Base-by-base conservation (phyloP, 2,329 filamentous ascomycete genomes). In the Diaporthe destruens region DNA sequence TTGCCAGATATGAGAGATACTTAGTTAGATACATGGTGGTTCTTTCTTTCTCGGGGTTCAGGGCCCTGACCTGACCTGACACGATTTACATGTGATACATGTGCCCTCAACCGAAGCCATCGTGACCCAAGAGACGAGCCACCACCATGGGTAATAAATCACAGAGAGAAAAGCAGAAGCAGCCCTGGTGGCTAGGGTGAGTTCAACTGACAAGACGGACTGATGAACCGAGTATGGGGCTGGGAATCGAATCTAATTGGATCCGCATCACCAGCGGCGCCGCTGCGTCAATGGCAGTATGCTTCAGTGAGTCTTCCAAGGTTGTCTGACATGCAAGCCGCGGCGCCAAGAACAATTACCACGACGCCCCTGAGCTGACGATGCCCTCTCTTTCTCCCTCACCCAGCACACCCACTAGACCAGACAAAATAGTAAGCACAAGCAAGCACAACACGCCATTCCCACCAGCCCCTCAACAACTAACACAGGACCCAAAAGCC, bases 121-220 rank as follows among this genome's bases (percentile, higher is more conserved):
- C 32, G 44, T 65, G 61, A 65, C 6, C 34, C 9, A 12, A 11
- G 2, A n/a, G 25, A 32, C 36, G 47, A 51, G n/a, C 12, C 3
- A 25, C 12, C 3, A 25, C 12, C 53, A 69, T 71, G 72, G 47
- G 59, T n/a, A 71, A 69, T n/a, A 71, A 69, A 53, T 71, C 69
- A 32, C 68, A 59, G 34, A 63, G 65, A 49, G 72, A 73, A 59
- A 76, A 81, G 76, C 56, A 81, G 42, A 83, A 82, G 71, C 82
- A 85, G 76, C 83, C 84, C 3, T 83, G 84, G 69, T 85, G 84
- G 84, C 80, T 85, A 18, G 84, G 83, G 83, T 85, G 75, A 76
- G 82, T 75, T n/a, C n/a, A n/a, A n/a, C n/a, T 9, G 5, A 7
- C 14, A 4, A 1, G 2, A 51, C 4, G 12, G 9, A 25, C 3